Conservation (phyloP, 2,329 filamentous ascomycete genomes). For the Periglandula ipomoeae region DNA sequence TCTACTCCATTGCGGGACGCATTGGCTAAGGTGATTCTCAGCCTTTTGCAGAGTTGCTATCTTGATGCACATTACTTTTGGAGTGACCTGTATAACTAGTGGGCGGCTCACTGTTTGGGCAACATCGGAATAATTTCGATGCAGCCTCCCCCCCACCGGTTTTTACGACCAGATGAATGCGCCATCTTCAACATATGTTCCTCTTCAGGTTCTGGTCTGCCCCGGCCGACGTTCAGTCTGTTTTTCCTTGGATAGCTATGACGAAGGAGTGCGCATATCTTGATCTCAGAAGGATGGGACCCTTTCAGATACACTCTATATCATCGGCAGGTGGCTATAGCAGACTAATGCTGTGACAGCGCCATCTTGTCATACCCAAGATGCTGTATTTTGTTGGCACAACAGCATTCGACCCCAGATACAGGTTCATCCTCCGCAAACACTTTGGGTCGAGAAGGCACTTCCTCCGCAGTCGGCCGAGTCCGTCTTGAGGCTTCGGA, state of each 20-base stretch:
- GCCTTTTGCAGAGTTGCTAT: not conserved
- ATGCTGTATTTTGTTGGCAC: constrained; percentile 1
- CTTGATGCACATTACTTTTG: not conserved
- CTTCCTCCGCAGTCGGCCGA: constrained; percentile 3
- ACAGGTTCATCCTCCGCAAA: not conserved
- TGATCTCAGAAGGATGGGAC: not conserved
- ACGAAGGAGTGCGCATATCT: not conserved
- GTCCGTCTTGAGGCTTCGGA: not conserved
- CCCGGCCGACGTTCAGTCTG: not conserved
- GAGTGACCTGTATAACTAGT: not conserved
- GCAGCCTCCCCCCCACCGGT: too few species aligned
- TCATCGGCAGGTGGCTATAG: not conserved
- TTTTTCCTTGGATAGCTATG: not conserved
- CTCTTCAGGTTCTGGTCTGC: not conserved
- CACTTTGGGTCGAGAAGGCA: not conserved
- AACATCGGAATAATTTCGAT: not conserved
- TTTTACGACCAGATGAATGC: too few species aligned
- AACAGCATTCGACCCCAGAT: constrained; percentile 2
- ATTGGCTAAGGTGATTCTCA: not conserved
- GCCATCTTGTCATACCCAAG: constrained; percentile 5
- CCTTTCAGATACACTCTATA: not conserved
- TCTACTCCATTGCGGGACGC: not conserved
- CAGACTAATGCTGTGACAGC: not conserved
- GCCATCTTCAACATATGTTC: too few species aligned
- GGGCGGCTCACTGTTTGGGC: not conserved